Base-by-base conservation (phyloP, 1,284 basidiomycete genomes). In the Papiliotrema fonsecae region DNA sequence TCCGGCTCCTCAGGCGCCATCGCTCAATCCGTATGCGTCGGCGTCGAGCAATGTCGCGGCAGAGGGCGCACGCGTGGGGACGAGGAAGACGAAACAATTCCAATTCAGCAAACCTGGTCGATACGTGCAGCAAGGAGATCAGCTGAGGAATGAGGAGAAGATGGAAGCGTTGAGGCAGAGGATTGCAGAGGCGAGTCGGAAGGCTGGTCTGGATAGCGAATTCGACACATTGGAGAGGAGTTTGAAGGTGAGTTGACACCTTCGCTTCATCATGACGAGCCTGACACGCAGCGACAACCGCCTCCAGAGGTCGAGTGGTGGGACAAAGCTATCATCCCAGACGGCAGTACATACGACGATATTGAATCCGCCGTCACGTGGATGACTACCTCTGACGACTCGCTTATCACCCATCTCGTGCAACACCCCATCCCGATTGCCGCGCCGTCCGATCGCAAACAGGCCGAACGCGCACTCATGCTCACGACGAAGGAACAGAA, bases 351-450 rank as follows among this genome's bases (percentile, higher is more conserved):
- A 1, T 97, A 97, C 69, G 81, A 84, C 47, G 88, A 90, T 54
- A 69, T 93, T 44, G 75, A 71, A 52, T 37, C 58, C 44, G 58
- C 66, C 9, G 55, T 68, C 18, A 51, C 57, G 18, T 69, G 73
- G 26, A 75, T 86, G 48, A 82, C 82, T 41, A 85, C 88, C 51
- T 77, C 81, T 3, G 69, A 76, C 18, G 81, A 85, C 55, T 86
- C 85, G 4, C 87, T 88, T 0, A 87, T 98, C 53, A 91, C 88
- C 18, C 80, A 89, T 39, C 93, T 96, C 64, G 81, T 98, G 41
- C 94, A 97, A 69, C 94, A 98, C 69, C 96, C 94, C 6, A 97
- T 99, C 51, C 90, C 90, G 3, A 93, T 99, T 50, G 88, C 89
- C 32, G 87, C 88, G 2, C 90, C 91, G 4, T 82, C 81, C 10